phyloP scores from a whole-genome alignment of 441 rosid genomes.

The Pelargonium cotyledonis region DNA sequence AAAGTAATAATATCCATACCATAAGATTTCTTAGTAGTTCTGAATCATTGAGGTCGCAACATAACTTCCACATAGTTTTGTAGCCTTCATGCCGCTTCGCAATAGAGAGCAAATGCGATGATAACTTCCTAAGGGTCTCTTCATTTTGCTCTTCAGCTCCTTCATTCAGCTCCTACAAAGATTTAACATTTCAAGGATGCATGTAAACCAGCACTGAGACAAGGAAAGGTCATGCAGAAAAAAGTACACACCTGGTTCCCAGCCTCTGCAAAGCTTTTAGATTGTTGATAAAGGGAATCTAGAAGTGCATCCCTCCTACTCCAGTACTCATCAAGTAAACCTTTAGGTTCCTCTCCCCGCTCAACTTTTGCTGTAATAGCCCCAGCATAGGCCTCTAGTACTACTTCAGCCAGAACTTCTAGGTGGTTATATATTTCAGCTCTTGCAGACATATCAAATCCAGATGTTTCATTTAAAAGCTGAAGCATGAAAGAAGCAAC shows the following conservation, averaged over 20 bases:
- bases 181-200: conserved; percentile 15
- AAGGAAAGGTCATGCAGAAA: conserved; percentile 12
- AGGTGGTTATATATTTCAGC: conserved; percentile 51
- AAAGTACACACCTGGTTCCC: conserved; percentile 44
- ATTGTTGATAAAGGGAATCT: conserved; percentile 59
- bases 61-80: conserved; percentile 73
- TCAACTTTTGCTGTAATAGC: conserved; percentile 68
- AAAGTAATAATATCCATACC: conserved; percentile 42
- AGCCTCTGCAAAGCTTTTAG: conserved; percentile 45
- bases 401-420: conserved; percentile 60
- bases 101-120: conserved; percentile 56
- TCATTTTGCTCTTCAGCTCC: conserved; percentile 32
- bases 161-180: conserved; percentile 44
- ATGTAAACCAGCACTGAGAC: conserved; percentile 9
- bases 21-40: conserved; percentile 64
- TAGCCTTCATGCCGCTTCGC: conserved; percentile 85
- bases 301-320: conserved; percentile 67
- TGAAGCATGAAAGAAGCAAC: conserved; percentile 67
- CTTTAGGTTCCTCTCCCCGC: conserved; percentile 64
- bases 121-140: conserved; percentile 52
- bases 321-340: conserved; percentile 72
- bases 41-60: conserved; percentile 81
- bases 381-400: conserved; percentile 65
- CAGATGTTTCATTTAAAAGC: conserved; percentile 48
- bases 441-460: conserved; percentile 52